phyloP scores from a whole-genome alignment of 805 yeast genomes.

The Scheffersomyces coipomensis region DNA sequence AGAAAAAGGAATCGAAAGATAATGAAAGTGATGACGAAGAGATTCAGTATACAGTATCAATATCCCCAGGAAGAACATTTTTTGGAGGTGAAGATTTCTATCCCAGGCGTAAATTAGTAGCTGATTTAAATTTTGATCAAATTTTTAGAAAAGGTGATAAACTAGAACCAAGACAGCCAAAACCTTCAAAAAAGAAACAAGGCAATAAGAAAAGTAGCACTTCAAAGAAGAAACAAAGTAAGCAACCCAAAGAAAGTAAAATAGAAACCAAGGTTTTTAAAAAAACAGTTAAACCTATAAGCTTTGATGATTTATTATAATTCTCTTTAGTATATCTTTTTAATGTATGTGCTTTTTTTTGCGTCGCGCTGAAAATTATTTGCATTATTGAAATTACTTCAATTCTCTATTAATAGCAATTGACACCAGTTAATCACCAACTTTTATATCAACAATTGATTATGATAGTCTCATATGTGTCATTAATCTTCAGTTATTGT shows the following conservation, averaged over 20 bases:
- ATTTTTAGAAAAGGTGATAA: conserved; percentile 19
- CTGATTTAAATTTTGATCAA: conserved; percentile 26
- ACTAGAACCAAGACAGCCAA: conserved; percentile 1
- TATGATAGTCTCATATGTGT: no score
- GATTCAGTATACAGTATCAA: conserved; percentile 20
- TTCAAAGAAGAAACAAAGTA: background rate
- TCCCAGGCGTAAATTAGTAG: conserved; percentile 24
- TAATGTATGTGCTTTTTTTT: no score
- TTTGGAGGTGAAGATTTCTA: conserved; percentile 19
- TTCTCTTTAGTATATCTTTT: no score
- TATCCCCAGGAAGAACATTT: conserved; percentile 19
- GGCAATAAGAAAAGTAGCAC: background rate
- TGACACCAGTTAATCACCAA: no score
- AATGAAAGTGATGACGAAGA: conserved; percentile 11
- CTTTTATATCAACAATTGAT: no score
- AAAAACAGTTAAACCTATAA: conserved; percentile 16
- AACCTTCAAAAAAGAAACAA: background rate
- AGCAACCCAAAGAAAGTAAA: conserved; percentile 2
- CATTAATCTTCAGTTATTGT: no score
- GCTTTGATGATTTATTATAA: conserved; percentile 16
- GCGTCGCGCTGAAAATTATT: background rate
- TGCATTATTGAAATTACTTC: no score
- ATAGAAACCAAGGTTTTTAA: conserved; percentile 5
- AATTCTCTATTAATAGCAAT: no score
- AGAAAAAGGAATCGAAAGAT: conserved; percentile 1